Evolutionary conservation across 495 filamentous ascomycete genomes (phyloP).

Genomic region (Penicillium turbatum): DNA sequence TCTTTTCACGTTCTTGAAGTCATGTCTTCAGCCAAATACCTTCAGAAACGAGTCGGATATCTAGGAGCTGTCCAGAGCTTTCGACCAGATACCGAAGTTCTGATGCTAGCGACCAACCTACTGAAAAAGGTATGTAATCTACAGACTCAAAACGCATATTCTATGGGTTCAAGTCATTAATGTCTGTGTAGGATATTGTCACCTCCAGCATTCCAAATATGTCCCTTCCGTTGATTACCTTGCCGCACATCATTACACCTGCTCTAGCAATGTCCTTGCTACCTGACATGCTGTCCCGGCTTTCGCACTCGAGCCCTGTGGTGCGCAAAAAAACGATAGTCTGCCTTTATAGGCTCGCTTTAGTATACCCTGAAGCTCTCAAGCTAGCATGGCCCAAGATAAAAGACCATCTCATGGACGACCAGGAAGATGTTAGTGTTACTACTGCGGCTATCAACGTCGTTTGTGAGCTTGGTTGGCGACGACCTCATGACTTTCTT

Average conservation of each 20-base stretch:
- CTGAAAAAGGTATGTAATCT: slow-evolving; percentile 75
- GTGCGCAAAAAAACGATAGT: slow-evolving; percentile 95
- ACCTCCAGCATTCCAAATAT: slow-evolving; percentile 70
- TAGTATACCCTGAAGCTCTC: slow-evolving; percentile 92
- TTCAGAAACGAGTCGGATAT: slow-evolving; percentile 92
- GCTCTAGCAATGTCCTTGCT: slow-evolving; percentile 85
- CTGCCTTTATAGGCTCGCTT: slow-evolving; percentile 82
- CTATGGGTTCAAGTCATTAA: neutral
- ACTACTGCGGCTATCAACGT: slow-evolving; percentile 95
- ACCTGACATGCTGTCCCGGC: slow-evolving; percentile 76
- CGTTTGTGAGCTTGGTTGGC: slow-evolving; percentile 91
- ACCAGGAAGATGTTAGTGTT: slow-evolving; percentile 84
- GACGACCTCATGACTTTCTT: slow-evolving; percentile 88
- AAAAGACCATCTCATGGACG: slow-evolving; percentile 88
- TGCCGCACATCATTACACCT: slow-evolving; percentile 88
- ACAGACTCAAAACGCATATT: neutral
- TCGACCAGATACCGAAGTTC: slow-evolving; percentile 87
- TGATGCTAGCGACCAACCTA: slow-evolving; percentile 96
- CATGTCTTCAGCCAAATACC: slow-evolving; percentile 92
- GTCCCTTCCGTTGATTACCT: slow-evolving; percentile 75
- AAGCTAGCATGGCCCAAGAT: slow-evolving; percentile 94
- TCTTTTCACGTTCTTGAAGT: slow-evolving; percentile 97
- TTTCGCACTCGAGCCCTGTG: slow-evolving; percentile 74
- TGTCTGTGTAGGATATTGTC: slow-evolving; percentile 62
- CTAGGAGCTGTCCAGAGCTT: slow-evolving; percentile 97